Conservation (phyloP, 1,284 basidiomycete species). For the Naganishia albida region DNA sequence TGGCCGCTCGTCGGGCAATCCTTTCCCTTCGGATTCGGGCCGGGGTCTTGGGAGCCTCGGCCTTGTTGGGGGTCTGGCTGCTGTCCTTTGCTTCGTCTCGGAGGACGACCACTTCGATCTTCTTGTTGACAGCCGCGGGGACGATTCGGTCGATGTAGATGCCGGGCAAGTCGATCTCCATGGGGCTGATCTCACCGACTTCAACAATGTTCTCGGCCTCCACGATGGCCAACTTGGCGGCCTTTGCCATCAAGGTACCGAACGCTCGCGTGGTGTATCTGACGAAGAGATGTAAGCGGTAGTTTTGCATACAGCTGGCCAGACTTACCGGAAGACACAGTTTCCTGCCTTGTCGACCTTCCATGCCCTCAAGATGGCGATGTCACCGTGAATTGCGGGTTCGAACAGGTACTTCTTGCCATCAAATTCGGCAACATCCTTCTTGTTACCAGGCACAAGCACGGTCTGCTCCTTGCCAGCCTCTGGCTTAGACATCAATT, state of each 20-base stretch:
- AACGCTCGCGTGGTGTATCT: constrained; percentile 91
- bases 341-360: constrained; percentile 91
- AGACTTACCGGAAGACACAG: constrained; percentile 72
- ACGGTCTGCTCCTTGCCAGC: constrained; percentile 53
- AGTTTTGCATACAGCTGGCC: background rate
- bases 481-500: constrained; percentile 40
- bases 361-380: constrained; percentile 90
- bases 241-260: constrained; percentile 79
- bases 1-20: constrained; percentile 77
- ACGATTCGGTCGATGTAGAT: constrained; percentile 88
- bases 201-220: constrained; percentile 95
- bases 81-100: constrained; percentile 41
- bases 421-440: constrained; percentile 76
- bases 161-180: constrained; percentile 76
- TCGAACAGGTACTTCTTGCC: constrained; percentile 86
- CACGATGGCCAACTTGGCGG: constrained; percentile 86
- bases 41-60: constrained; percentile 57
- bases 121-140: constrained; percentile 71
- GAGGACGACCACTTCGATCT: constrained; percentile 71
- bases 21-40: constrained; percentile 60
- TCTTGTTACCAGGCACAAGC: constrained; percentile 68
- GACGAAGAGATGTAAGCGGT: background rate
- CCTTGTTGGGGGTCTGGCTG: constrained; percentile 34
- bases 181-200: constrained; percentile 76
- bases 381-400: constrained; percentile 79